These are phyloP conservation scores for Termitomyces sp. DNA, from an alignment of 768 basidiomycete genomes.

Conservation along the genomic window DNA sequence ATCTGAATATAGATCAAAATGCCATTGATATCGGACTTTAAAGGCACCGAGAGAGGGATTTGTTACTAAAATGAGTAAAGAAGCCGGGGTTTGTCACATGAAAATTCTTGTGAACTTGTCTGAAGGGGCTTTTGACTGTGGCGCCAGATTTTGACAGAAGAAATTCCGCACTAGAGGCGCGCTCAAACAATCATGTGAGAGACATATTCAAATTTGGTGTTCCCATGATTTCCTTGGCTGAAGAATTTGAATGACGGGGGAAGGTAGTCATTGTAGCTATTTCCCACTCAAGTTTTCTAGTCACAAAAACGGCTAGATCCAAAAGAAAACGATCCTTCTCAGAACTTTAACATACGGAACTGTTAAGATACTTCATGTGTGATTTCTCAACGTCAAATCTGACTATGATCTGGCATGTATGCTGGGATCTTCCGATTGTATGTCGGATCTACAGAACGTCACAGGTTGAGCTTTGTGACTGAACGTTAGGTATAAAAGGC, in stretches of 20 bases:
- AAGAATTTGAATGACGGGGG: neutral
- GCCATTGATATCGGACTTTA: neutral
- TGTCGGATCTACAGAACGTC: neutral
- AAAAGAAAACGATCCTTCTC: neutral
- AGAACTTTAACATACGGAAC: neutral
- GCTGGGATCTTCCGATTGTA: neutral
- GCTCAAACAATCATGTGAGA: neutral
- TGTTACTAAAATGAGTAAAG: neutral
- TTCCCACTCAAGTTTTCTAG: neutral
- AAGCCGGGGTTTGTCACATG: neutral
- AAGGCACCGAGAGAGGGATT: no score
- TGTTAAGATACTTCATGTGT: neutral
- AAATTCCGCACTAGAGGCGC: neutral
- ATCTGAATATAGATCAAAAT: neutral
- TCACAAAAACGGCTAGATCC: neutral
- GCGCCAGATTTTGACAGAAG: neutral
- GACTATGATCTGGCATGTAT: no score
- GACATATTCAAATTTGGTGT: neutral
- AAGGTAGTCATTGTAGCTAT: neutral
- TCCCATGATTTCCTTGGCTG: neutral
- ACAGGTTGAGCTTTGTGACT: neutral
- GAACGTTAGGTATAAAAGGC: conserved; percentile 4
- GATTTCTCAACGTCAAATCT: neutral
- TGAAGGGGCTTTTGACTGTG: neutral
- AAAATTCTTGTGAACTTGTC: neutral